Base-by-base conservation (phyloP, 129 eudicot genomes). In the Apium graveolens region DNA sequence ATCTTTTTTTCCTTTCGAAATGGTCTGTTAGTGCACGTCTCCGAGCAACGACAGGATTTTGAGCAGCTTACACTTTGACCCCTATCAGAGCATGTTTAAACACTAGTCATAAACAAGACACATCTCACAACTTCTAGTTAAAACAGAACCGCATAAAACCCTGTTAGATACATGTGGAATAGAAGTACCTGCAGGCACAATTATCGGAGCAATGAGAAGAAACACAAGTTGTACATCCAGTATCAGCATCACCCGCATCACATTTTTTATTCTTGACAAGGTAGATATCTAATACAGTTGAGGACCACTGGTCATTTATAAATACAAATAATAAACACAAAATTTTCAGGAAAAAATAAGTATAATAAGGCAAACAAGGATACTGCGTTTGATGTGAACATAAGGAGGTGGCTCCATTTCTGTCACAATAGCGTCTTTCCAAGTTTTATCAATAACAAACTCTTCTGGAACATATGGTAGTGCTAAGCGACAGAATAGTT, bases 11-110 rank as follows among this genome's bases (percentile, higher is more conserved):
- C 96, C 82, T 88, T 95, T 72, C 96, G 90, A 78, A 95, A 95
- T 77, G 98, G 98, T 78, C 88, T 85, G 85, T 95, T 95, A 66
- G 84, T 83, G 79, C 98, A 95, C 72, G 20, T 81, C 77, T 88
- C 91, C 53, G 97, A 90, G 89, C 98, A 95, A 51, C 80, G 82
- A 70, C 98, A 95, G 79, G 89, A 89, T 78, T 90, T 95, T 79
- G 97, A 95, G 86, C 98, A 95, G 88, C 97, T 95, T 79, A 95
- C 88, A 79, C 86, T 85, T 80, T 95, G 98, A 82, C 85, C 92
- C 90, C 98, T 95, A 78, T 75, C 72, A 74, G 78, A 81, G 49
- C 79, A 78, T 78, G 81, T 77, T 74, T 78, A 78, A 80, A 82
- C 71, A 76, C 49, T 35, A 32, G 75, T 69, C 49, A 44, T n/a